These are phyloP conservation scores for Hirschfeldia incana DNA, from an alignment of 345 rosid genomes.

Conservation along the genomic window DNA sequence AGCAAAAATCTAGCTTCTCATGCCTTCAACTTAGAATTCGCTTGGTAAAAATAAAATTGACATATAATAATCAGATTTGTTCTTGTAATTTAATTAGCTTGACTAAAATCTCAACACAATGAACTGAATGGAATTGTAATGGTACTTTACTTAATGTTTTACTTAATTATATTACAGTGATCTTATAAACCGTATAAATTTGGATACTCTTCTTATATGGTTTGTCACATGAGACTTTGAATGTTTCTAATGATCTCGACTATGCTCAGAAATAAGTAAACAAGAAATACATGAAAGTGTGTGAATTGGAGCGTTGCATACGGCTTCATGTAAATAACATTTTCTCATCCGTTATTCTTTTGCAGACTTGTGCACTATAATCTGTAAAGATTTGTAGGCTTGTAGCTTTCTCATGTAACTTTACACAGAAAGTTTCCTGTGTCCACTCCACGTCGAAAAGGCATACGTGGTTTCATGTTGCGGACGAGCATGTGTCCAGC, in stretches of 20 bases:
- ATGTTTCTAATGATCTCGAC: conserved; percentile 16
- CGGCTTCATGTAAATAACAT: conserved; percentile 22
- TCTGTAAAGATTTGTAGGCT: conserved; percentile 1
- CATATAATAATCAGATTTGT: background rate
- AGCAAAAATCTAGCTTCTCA: background rate
- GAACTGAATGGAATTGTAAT: background rate
- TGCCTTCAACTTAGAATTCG: background rate
- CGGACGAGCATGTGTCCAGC: conserved; percentile 26
- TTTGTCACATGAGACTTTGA: conserved; percentile 9
- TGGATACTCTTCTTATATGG: background rate
- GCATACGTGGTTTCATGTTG: conserved; percentile 12
- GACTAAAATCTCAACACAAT: background rate
- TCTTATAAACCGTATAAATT: background rate
- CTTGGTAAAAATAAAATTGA: background rate
- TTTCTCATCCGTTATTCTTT: conserved; percentile 32
- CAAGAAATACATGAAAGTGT: conserved; percentile 7
- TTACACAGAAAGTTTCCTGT: background rate
- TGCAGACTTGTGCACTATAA: conserved; percentile 9
- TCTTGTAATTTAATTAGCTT: background rate
- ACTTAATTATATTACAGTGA: background rate
- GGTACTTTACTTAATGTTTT: background rate
- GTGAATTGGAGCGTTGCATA: conserved; percentile 30
- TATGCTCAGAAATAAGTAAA: conserved; percentile 12
- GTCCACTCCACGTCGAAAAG: conserved; percentile 32
- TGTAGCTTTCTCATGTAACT: conserved; percentile 18